Conservation (phyloP, 768 basidiomycete species). For the Aureoboletus auriporus region DNA sequence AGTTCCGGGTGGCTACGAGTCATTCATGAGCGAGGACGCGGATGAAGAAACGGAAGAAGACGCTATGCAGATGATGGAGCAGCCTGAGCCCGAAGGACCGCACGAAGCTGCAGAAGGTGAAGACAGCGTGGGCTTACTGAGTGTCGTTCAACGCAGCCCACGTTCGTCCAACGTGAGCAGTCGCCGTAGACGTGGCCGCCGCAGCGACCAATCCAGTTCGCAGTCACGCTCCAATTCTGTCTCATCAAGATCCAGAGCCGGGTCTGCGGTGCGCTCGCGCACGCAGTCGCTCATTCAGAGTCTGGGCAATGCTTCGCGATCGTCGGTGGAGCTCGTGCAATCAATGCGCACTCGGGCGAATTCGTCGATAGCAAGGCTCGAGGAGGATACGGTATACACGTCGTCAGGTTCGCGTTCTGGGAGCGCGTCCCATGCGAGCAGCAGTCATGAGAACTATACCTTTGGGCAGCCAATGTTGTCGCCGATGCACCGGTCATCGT, state of each 20-base stretch:
- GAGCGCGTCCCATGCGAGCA: conserved; percentile 39
- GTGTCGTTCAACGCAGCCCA: conserved; percentile 48
- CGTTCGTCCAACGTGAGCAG: conserved; percentile 38
- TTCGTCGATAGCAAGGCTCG: conserved; percentile 67
- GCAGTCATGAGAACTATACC: conserved; percentile 66
- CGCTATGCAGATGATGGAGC: conserved; percentile 37
- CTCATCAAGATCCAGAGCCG: conserved; percentile 40
- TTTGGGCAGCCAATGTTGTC: conserved; percentile 58
- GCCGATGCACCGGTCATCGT: conserved; percentile 19
- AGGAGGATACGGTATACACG: conserved; percentile 43
- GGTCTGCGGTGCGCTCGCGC: conserved; percentile 56
- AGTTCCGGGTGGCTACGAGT: conserved; percentile 26
- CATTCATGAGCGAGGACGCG: conserved; percentile 29
- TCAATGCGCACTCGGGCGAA: conserved; percentile 51
- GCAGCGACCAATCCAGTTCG: conserved; percentile 36
- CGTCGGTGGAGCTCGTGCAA: conserved; percentile 56
- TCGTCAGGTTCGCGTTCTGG: conserved; percentile 38
- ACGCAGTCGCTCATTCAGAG: conserved; percentile 66
- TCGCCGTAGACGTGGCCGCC: conserved; percentile 29
- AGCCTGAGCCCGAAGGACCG: conserved; percentile 47
- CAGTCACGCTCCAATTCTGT: conserved; percentile 25
- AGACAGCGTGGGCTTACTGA: conserved; percentile 56
- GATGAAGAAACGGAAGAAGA: conserved; percentile 32
- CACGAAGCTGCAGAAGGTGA: conserved; percentile 62
- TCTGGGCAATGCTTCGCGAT: conserved; percentile 56